Evolutionary conservation across 1,139 yeast genomes (phyloP).

Genomic region (Kluyveromyces sp.): DNA sequence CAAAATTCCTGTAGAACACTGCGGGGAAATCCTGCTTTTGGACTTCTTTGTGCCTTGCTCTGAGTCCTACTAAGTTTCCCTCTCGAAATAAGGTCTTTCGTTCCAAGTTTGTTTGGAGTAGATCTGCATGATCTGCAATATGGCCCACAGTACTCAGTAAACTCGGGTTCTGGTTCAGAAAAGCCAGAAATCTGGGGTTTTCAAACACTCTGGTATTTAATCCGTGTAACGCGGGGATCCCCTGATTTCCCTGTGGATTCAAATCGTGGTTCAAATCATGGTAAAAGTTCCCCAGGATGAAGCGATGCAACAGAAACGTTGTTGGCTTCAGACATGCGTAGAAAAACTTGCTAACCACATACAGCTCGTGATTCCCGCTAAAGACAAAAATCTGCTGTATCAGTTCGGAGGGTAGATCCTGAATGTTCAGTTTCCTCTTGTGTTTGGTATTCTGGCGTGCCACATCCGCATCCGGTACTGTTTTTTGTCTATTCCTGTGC

Average conservation of each 20-base stretch:
- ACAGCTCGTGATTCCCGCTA: conserved; percentile 13
- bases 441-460: too few species aligned
- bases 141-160: conserved; percentile 6
- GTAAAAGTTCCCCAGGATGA: conserved; percentile 13
- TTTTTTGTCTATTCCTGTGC: neutral
- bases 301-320: conserved; percentile 7
- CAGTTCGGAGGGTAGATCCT: conserved; percentile 19
- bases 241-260: neutral
- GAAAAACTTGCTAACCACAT: conserved; percentile 14
- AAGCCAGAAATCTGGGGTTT: conserved; percentile 5
- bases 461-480: neutral
- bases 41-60: neutral
- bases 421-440: neutral
- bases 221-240: conserved; percentile 1
- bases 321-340: conserved; percentile 13
- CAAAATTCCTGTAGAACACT: conserved; percentile 15
- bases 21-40: conserved; percentile 14
- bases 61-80: neutral
- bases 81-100: conserved; percentile 5
- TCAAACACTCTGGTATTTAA: conserved; percentile 8
- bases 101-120: conserved; percentile 4
- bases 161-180: conserved; percentile 7
- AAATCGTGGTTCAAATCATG: conserved; percentile 10
- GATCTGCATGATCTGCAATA: conserved; percentile 5
- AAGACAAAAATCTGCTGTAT: conserved; percentile 19